Evolutionary conservation across 2,329 filamentous ascomycete genomes (phyloP), one percentile per base, ranked within the genome.

Genomic region (Fusarium nelsonii): DNA sequence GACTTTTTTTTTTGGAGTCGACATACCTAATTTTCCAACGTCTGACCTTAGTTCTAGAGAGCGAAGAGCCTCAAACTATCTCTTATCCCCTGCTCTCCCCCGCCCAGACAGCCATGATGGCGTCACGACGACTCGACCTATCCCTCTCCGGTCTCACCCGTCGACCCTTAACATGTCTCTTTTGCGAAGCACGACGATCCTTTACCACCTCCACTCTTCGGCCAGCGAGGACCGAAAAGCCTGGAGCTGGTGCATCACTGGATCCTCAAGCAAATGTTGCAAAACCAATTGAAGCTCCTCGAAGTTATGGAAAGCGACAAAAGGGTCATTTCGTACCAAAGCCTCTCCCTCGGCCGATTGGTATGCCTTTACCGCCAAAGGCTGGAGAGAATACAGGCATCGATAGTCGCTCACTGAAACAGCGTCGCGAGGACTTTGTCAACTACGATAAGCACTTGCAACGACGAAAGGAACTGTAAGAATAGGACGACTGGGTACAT

Each of bases 391-490:
- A 98, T 80, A 91, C 89, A 3, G 94, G 94, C 54, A 79, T 92
- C 65, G 92, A 97, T 74, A 75, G 72, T 18, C 89, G 94, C 40
- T 85, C 89, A 1, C 78, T 92, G 66, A 83, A 84, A 65, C 85
- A 97, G 80, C 88, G 89, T 50, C 86, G 90, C 40, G 89, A 92
- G 68, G 94, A 97, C 76, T 93, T 97, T 76, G 89, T 92, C 68
- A 85, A 96, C 80, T 94, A 92, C 75, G 91, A 96, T 61, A 94
- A 93, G 79, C 94, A 98, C 77, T 81, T 97, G 9, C 84, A 87
- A 69, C 87, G 90, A 70, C 88, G 95, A 69, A 87, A 92, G 72
- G 85, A 93, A 77, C 84, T 98, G 91, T 94, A 85, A 69, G 84
- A 63, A 39, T 23, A 43, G 18, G 4, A 30, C 12, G 8, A 14